A percentile compares a stretch with the other conserved stretches of the same genome.
phyloP scores from a whole-genome alignment of 78 protist species.

The Trichosphaerium sp. region DNA sequence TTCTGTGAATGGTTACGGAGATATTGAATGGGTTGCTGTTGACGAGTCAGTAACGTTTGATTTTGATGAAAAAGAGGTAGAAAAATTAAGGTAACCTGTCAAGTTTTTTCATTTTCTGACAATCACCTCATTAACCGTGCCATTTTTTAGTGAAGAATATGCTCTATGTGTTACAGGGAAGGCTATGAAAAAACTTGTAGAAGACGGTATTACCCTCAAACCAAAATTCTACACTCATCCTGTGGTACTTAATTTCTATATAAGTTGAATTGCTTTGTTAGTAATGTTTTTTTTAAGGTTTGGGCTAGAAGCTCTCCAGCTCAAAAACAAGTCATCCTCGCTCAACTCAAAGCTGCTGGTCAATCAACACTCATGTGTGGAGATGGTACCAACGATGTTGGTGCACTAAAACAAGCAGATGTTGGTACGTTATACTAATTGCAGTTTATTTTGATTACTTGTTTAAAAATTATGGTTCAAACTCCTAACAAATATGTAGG shows the following conservation, averaged over 20 bases:
- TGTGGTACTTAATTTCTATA: too few species aligned
- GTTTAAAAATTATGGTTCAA: too few species aligned
- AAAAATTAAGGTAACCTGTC: too few species aligned
- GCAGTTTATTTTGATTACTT: too few species aligned
- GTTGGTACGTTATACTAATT: constrained; percentile 70
- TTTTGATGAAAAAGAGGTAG: too few species aligned
- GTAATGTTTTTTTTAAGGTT: constrained; percentile 52
- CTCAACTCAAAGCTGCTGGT: constrained; percentile 48
- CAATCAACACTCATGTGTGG: constrained; percentile 93
- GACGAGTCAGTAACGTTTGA: background rate
- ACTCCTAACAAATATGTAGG: too few species aligned
- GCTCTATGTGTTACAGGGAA: constrained; percentile 45
- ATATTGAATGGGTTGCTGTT: background rate
- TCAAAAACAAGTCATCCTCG: constrained; percentile 52
- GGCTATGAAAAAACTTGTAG: background rate
- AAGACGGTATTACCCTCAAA: background rate
- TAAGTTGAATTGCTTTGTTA: too few species aligned
- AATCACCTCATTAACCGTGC: too few species aligned
- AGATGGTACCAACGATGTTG: constrained; percentile 99
- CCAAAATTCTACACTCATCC: too few species aligned
- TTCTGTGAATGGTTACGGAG: background rate
- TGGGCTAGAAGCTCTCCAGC: constrained; percentile 76
- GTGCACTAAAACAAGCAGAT: constrained; percentile 96
- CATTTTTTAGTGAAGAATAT: too few species aligned
- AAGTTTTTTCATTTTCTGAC: too few species aligned